phyloP scores from a whole-genome alignment of 164 flowering plant genomes.

The Tinospora cordifolia region DNA sequence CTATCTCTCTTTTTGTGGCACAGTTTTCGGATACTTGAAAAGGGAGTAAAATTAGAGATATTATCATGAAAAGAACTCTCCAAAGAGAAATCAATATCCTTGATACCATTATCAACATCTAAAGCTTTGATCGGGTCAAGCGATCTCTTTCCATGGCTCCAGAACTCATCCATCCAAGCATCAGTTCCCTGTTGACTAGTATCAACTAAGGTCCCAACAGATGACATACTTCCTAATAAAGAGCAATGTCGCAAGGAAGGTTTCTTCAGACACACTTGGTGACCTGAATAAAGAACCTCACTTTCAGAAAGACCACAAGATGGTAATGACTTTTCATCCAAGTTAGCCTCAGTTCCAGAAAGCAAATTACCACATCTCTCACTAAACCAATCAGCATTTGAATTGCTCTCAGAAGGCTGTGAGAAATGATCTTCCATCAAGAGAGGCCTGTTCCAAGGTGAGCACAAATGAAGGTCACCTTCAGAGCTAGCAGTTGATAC shows the following conservation, averaged over 20 bases:
- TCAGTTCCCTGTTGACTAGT: conserved; percentile 20
- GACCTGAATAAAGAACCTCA: conserved; percentile 13
- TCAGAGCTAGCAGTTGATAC: conserved; percentile 14
- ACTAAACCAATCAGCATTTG: conserved; percentile 12
- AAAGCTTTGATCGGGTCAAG: conserved; percentile 13
- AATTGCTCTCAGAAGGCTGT: conserved; percentile 14
- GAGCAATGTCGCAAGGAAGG: conserved; percentile 36
- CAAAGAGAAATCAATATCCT: conserved; percentile 17
- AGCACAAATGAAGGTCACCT: conserved; percentile 4
- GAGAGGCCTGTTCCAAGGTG: conserved; percentile 1
- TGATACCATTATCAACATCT: conserved; percentile 17
- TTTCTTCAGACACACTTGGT: conserved; percentile 15
- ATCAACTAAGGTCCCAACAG: conserved; percentile 15
- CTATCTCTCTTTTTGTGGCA: conserved; percentile 14
- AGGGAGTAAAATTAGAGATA: conserved; percentile 13
- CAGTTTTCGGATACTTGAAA: conserved; percentile 12
- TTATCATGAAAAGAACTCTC: conserved; percentile 18
- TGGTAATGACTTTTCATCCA: conserved; percentile 15
- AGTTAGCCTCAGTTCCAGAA: conserved; percentile 15
- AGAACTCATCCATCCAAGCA: conserved; percentile 22
- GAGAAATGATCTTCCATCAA: conserved; percentile 16
- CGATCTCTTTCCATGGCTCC: conserved; percentile 18
- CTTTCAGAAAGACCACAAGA: conserved; percentile 18
- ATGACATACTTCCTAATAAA: conserved; percentile 18
- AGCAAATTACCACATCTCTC: conserved; percentile 20